Percentiles rank a stretch among this genome's conserved stretches.
phyloP scores from a whole-genome alignment of 495 filamentous ascomycete genomes.

The Astrothelium macrocarpum region DNA sequence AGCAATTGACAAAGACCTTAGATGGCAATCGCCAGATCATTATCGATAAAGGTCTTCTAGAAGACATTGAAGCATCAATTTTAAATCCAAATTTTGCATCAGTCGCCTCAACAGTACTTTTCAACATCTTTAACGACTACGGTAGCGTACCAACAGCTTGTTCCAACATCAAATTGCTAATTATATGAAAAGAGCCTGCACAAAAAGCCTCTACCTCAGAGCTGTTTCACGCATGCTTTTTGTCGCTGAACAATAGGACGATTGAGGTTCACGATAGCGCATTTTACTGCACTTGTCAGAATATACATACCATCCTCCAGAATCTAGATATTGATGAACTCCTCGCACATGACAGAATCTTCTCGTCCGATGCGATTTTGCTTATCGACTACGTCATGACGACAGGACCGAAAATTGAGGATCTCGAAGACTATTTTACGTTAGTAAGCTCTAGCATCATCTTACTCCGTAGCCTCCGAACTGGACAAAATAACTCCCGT shows the following conservation, averaged over 20 bases:
- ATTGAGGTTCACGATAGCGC: not conserved
- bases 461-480: not conserved
- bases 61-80: not conserved
- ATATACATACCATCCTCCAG: not conserved
- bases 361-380: not conserved
- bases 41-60: not conserved
- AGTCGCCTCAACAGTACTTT: not conserved
- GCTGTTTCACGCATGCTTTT: not conserved
- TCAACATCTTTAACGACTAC: slow-evolving; percentile 3
- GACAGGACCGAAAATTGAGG: not conserved
- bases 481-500: not conserved
- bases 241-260: not conserved
- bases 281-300: not conserved
- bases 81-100: not conserved
- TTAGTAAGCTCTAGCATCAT: not conserved
- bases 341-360: not conserved
- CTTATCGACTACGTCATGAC: not conserved
- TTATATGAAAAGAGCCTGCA: not conserved
- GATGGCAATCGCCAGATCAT: not conserved
- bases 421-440: not conserved
- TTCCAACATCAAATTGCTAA: not conserved
- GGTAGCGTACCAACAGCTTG: not conserved
- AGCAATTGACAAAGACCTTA: not conserved
- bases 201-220: not conserved
- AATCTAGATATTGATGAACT: not conserved